Evolutionary conservation across 2,329 filamentous ascomycete species (phyloP).

Genomic region (Calycina herbarum): DNA sequence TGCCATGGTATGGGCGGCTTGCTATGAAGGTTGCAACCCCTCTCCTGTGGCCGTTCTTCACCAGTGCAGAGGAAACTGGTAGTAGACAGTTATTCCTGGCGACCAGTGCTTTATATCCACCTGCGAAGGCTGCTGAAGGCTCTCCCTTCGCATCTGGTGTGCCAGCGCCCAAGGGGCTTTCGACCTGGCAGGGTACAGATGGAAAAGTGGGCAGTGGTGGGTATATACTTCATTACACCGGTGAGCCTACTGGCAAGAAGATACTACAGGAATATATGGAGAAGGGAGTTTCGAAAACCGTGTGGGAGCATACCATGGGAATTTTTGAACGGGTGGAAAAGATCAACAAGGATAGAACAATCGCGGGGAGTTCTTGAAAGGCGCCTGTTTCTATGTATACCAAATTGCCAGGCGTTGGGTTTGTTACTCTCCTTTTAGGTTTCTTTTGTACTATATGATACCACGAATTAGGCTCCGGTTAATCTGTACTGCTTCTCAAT

Average conservation of each 20-base stretch:
- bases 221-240: constrained; percentile 30
- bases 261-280: constrained; percentile 26
- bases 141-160: constrained; percentile 22
- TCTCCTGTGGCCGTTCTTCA: constrained; percentile 20
- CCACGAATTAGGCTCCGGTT: no score
- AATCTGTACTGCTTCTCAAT: no score
- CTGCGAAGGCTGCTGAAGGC: constrained; percentile 20
- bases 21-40: constrained; percentile 20
- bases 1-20: constrained; percentile 27
- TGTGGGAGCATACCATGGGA: constrained; percentile 34
- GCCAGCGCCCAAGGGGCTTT: constrained; percentile 18
- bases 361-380: neutral
- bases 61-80: constrained; percentile 30
- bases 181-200: constrained; percentile 16
- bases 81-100: constrained; percentile 33
- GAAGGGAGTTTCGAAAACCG: constrained; percentile 25
- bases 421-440: neutral
- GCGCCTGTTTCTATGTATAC: neutral
- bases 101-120: constrained; percentile 33
- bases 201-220: constrained; percentile 20
- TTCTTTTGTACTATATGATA: no score
- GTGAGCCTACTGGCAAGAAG: constrained; percentile 27
- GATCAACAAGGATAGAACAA: constrained; percentile 18
- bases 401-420: neutral
- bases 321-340: constrained; percentile 31